Evolutionary conservation across 768 basidiomycete species (phyloP).

Genomic region (Termitomyces sp.): DNA sequence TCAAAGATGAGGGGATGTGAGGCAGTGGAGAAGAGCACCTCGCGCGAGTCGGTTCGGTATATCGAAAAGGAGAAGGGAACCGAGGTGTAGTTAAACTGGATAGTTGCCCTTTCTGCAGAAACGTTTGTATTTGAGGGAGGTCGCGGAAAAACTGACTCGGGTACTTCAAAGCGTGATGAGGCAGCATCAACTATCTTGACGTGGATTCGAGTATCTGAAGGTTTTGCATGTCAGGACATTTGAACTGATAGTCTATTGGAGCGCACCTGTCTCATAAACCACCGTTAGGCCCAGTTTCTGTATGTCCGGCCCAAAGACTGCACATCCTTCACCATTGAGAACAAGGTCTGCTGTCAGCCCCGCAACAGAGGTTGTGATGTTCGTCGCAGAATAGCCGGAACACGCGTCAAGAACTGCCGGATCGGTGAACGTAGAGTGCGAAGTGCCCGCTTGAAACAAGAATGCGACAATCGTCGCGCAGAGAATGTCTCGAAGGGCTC

Average conservation of each 20-base stretch:
- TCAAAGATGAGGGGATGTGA: constrained; percentile 68
- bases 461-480: constrained; percentile 1
- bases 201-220: constrained; percentile 53
- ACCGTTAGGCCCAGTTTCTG: constrained; percentile 44
- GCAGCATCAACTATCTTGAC: constrained; percentile 57
- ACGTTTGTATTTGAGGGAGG: constrained; percentile 31
- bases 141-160: constrained; percentile 56
- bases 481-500: not conserved
- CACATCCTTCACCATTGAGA: constrained; percentile 51
- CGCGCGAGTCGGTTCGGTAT: constrained; percentile 41
- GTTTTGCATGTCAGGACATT: not conserved
- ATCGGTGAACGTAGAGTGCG: constrained; percentile 20
- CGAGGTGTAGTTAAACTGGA: constrained; percentile 57
- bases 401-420: constrained; percentile 49
- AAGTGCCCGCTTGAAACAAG: not conserved
- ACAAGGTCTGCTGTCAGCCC: constrained; percentile 48
- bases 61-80: constrained; percentile 64
- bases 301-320: constrained; percentile 58
- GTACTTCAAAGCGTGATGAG: constrained; percentile 56
- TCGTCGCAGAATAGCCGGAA: constrained; percentile 53
- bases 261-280: constrained; percentile 55
- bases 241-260: not conserved
- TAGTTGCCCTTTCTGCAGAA: constrained; percentile 31
- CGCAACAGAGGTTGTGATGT: constrained; percentile 35
- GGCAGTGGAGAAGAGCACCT: constrained; percentile 60